These are phyloP conservation scores for Suillus luteus DNA, from an alignment of 768 basidiomycete genomes.

Conservation along the genomic window DNA sequence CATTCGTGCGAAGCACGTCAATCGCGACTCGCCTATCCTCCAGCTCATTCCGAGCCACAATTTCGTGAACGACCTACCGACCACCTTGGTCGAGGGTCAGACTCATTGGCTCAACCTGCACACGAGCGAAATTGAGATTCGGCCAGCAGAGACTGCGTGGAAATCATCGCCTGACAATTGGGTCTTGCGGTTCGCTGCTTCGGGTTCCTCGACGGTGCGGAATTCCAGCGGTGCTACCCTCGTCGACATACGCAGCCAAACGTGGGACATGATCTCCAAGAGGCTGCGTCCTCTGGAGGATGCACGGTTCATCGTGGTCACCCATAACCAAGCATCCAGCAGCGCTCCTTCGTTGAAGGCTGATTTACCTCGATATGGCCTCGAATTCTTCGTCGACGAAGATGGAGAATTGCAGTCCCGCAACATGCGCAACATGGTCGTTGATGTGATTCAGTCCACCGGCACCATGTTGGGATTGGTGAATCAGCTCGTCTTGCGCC, in stretches of 20 bases:
- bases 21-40: slow-evolving; percentile 1
- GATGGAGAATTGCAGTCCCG: slow-evolving; percentile 39
- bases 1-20: slow-evolving; percentile 18
- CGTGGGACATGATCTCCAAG: slow-evolving; percentile 30
- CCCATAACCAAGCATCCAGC: neutral
- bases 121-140: slow-evolving; percentile 29
- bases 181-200: slow-evolving; percentile 20
- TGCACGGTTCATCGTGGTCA: slow-evolving; percentile 27
- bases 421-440: slow-evolving; percentile 43
- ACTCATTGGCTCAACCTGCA: slow-evolving; percentile 35
- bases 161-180: slow-evolving; percentile 28
- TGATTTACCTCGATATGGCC: slow-evolving; percentile 41
- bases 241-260: slow-evolving; percentile 29
- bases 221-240: slow-evolving; percentile 16
- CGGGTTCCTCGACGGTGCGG: slow-evolving; percentile 13
- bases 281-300: slow-evolving; percentile 29
- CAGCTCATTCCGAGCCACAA: slow-evolving; percentile 28
- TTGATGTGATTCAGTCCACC: slow-evolving; percentile 42
- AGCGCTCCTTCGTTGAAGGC: slow-evolving; percentile 24
- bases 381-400: slow-evolving; percentile 43
- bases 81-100: slow-evolving; percentile 23
- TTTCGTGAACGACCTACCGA: slow-evolving; percentile 29
- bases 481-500: slow-evolving; percentile 43
- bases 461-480: slow-evolving; percentile 49
- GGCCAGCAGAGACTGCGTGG: slow-evolving; percentile 31